These are phyloP conservation scores for Salix caprea DNA, from an alignment of 345 rosid genomes.

Conservation along the genomic window DNA sequence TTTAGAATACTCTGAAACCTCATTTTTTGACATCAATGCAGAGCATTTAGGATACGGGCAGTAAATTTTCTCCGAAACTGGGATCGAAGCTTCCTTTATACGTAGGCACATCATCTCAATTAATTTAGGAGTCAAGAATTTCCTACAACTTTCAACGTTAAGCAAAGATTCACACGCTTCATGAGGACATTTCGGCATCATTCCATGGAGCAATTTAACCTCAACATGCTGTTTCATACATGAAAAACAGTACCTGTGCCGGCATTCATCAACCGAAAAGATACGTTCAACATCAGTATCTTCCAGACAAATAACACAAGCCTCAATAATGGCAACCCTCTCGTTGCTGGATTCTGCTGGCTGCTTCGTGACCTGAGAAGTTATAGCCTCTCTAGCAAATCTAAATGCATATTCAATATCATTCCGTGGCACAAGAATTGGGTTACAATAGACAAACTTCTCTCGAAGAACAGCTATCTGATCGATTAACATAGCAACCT, in stretches of 20 bases:
- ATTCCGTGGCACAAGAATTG: constrained; percentile 35
- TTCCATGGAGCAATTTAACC: constrained; percentile 60
- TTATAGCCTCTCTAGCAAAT: constrained; percentile 72
- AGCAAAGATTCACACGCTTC: constrained; percentile 63
- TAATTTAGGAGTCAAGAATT: constrained; percentile 58
- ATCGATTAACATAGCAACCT: constrained; percentile 40
- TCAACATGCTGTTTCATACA: constrained; percentile 86
- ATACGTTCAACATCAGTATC: constrained; percentile 46
- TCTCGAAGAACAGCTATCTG: constrained; percentile 41
- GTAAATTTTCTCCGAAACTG: constrained; percentile 55
- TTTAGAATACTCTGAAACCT: constrained; percentile 37
- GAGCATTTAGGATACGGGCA: constrained; percentile 84
- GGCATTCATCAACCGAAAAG: constrained; percentile 65
- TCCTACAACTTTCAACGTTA: constrained; percentile 43
- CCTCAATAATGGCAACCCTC: constrained; percentile 27
- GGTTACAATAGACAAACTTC: constrained; percentile 39
- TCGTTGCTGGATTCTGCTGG: constrained; percentile 38
- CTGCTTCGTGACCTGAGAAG: constrained; percentile 51
- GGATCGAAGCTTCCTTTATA: constrained; percentile 62
- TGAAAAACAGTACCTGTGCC: constrained; percentile 66
- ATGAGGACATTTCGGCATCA: constrained; percentile 62
- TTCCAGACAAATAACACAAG: constrained; percentile 57
- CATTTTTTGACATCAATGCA: constrained; percentile 57
- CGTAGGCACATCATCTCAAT: constrained; percentile 51
- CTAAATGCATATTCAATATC: constrained; percentile 50